Evolutionary conservation across 2,329 filamentous ascomycete genomes (phyloP), one percentile per base, ranked within the genome.

Genomic region (Trichoderma semiorbis): DNA sequence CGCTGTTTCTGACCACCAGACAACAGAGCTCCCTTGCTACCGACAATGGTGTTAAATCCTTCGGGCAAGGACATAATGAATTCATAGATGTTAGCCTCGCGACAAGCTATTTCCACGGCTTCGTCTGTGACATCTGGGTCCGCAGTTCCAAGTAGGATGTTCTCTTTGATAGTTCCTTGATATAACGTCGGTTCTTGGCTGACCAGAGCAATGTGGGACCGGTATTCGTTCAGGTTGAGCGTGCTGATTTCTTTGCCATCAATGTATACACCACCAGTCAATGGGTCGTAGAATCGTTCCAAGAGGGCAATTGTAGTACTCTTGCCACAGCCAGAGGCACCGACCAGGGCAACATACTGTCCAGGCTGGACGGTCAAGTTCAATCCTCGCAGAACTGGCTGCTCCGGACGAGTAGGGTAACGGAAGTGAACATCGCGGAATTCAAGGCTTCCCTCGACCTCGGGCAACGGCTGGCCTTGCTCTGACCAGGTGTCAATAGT

Each of bases 181-280:
- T 98, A 99, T 0, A 99, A 84, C 0, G 95, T 97, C 0, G 96
- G 95, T 79, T 98, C 96, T 79, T 98, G 96, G 47, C 92, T 94
- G 14, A 99, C 95, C 10, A 99, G 90, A 0, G 95, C 92, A 74
- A 98, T 88, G 80, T 91, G 89, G 24, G 88, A 90, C 67, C 96
- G 91, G 83, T 98, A 98, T 69, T 95, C 90, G 81, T 93, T 95
- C 78, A 97, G 85, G 77, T 97, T 95, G 65, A 98, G 85, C 12
- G 86, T 86, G 73, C 90, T 92, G 77, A 98, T 93, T 74, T 97
- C 93, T 74, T 91, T 89, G 71, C 91, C 93, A 77, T 98, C 95
- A 21, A 98, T 86, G 72, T 90, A 93, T 47, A 99, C 87, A n/a
- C 90, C 90, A 11, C 96, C 96, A 0, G 89, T 87, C 0, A 96